Base-by-base conservation (phyloP, 2,329 filamentous ascomycete genomes). In the Dactylellina cionopaga region DNA sequence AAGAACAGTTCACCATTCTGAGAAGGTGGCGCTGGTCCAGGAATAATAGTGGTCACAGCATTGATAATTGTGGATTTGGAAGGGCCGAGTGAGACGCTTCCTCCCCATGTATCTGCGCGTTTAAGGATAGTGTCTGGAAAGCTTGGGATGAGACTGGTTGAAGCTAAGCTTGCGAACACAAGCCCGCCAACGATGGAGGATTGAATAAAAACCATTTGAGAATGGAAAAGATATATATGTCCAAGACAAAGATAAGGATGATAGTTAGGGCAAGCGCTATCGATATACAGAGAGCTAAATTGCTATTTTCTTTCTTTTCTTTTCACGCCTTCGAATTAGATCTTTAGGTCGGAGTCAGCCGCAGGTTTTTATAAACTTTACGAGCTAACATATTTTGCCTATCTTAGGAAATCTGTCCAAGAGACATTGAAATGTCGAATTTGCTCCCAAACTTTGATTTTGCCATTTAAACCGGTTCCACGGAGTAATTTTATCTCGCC, bases 1-100 rank as follows among this genome's bases (percentile, higher is more conserved):
- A 83, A 78, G 75, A 81, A 82, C 0, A 83, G 78, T 29, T 77
- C 76, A 2, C 81, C 81, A 25, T 77, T 79, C 52, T 82, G 81
- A 0, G 78, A 79, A 0, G 77, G 43, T 5, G 81, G 81, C 0
- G 81, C 80, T 1, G 75, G 69, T 19, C 81, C 81, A 0, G 81
- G 81, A 33, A 81, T 79, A n/a, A 82, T 68, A 4, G 79, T 81
- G 5, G 81, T 82, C 11, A 80, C 79, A 3, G 81, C 79, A 31
- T 80, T 78, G 74, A 80, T 74, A 60, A 82, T 82, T 43, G 78
- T 79, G 4, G 80, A 81, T 44, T 78, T 81, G 2, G 78, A 75
- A 11, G 78, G 79, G 25, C 80, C 80, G 2, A 81, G 78, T 6
- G 80, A 81, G 6, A 81, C 78, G 19, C 78, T 78, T 13, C 80